phyloP scores from a whole-genome alignment of 169 alveolate species.

The Plasmodium blacklocki region DNA sequence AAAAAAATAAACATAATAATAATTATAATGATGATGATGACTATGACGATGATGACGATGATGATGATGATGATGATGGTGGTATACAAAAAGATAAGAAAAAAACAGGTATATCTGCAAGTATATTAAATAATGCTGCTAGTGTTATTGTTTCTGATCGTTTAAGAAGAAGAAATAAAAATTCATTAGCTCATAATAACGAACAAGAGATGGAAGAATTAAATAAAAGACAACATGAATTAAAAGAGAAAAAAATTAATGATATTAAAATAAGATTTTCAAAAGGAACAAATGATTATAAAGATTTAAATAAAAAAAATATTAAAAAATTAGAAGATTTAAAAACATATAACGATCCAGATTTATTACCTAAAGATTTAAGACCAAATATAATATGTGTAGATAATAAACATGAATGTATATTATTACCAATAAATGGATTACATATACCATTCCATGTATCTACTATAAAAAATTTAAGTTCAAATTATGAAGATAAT shows the following conservation, averaged over 20 bases:
- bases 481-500: constrained; percentile 92
- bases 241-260: constrained; percentile 88
- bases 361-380: constrained; percentile 89
- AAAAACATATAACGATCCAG: constrained; percentile 87
- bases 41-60: constrained; percentile 77
- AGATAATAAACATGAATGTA: constrained; percentile 89
- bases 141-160: constrained; percentile 85
- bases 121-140: constrained; percentile 83
- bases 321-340: constrained; percentile 90
- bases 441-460: constrained; percentile 93
- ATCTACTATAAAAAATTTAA: constrained; percentile 91
- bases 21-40: constrained; percentile 81
- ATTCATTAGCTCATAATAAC: constrained; percentile 78
- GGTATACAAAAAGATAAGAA: constrained; percentile 36
- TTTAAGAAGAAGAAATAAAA: constrained; percentile 80
- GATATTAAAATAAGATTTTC: constrained; percentile 89
- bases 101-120: constrained; percentile 83
- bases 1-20: constrained; percentile 88
- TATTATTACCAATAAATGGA: constrained; percentile 92
- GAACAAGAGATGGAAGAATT: constrained; percentile 82
- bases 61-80: not conserved
- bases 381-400: constrained; percentile 89
- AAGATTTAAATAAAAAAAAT: constrained; percentile 83
- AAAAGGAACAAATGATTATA: constrained; percentile 85
- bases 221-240: constrained; percentile 87